Evolutionary conservation across 2,329 filamentous ascomycete species (phyloP), one percentile per base, ranked within the genome.

Genomic region (Neofusicoccum sp.): DNA sequence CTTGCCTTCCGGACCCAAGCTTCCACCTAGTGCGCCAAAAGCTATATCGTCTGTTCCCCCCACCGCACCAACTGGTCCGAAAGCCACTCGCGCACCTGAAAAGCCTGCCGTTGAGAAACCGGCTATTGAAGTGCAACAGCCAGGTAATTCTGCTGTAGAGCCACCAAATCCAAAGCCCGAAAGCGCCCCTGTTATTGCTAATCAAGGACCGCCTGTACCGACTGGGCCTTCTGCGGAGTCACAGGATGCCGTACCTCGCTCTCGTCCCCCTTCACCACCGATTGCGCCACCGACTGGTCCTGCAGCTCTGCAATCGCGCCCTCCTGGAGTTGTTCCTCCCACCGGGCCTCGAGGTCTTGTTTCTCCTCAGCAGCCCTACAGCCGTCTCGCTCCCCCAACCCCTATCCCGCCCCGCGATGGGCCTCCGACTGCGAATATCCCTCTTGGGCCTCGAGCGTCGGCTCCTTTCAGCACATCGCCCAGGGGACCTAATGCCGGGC

Each of bases 21-120:
- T 63, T 34, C 65, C 73, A 1, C 71, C 76, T 4, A 74, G 67
- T 22, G 74, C 78, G 9, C 77, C 78, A 3, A 73, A 76, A 60
- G 76, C 75, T 5, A 68, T 76, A 22, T 61, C 62, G 4, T 48
- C 56, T 36, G 56, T 48, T 6, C 62, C 62, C 3, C 62, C 62
- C 4, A 64, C 62, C 12, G 62, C 56, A 16, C 61, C 61, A 4
- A 63, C 61, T 7, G 61, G 61, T 7, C 61, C 61, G 6, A 78
- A 77, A 63, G 76, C 77, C 28, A 73, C 76, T 48, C 69, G 76
- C 39, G 50, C 68, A 11, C 58, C 66, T 7, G 76, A 77, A 49
- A 70, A 74, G 56, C 67, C 66, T 45, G 33, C 64, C 29, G 61
- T 59, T 14, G 72, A 75, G 14, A 62, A 58, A 16, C n/a, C 31